Percentiles rank a stretch among this genome's conserved stretches.
These are phyloP conservation scores for Solanum ossicruentum DNA, from an alignment of 257 asterid species.

Conservation along the genomic window DNA sequence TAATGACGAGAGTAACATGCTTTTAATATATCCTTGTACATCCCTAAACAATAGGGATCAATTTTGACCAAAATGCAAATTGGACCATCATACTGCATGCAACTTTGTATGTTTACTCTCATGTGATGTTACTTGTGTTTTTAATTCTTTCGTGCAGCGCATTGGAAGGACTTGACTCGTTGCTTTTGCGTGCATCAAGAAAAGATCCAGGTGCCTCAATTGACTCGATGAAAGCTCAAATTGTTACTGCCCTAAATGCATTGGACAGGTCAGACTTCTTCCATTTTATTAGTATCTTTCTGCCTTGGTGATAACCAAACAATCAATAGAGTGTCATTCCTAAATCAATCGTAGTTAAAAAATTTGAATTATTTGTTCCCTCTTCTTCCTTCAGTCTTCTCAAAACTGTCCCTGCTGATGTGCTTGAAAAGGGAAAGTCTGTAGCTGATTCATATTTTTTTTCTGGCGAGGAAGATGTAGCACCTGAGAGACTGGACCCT, in stretches of 20 bases:
- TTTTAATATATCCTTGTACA: not conserved
- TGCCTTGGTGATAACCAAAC: not conserved
- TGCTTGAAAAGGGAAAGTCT: constrained; percentile 68
- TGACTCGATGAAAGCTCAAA: constrained; percentile 51
- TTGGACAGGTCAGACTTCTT: constrained; percentile 47
- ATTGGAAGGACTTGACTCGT: constrained; percentile 89
- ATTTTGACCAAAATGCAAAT: not conserved
- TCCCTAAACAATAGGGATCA: not conserved
- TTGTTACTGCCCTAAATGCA: constrained; percentile 43
- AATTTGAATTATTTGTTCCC: not conserved
- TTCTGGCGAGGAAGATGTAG: constrained; percentile 22
- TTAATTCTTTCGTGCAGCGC: constrained; percentile 32
- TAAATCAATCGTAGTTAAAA: not conserved
- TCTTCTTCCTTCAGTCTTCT: constrained; percentile 45
- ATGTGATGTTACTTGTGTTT: not conserved
- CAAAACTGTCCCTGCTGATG: constrained; percentile 61
- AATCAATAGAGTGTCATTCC: not conserved
- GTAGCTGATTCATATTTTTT: constrained; percentile 70
- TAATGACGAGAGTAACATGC: not conserved
- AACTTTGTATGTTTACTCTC: not conserved
- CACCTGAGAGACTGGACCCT: constrained; percentile 32
- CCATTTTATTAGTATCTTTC: not conserved
- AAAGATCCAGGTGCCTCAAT: constrained; percentile 43
- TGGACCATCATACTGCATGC: not conserved
- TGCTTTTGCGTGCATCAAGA: constrained; percentile 76